A percentile compares a stretch with the other conserved stretches of the same genome.
Conservation (phyloP, 78 protist genomes). For the Dictyostelium brefeldianum region DNA sequence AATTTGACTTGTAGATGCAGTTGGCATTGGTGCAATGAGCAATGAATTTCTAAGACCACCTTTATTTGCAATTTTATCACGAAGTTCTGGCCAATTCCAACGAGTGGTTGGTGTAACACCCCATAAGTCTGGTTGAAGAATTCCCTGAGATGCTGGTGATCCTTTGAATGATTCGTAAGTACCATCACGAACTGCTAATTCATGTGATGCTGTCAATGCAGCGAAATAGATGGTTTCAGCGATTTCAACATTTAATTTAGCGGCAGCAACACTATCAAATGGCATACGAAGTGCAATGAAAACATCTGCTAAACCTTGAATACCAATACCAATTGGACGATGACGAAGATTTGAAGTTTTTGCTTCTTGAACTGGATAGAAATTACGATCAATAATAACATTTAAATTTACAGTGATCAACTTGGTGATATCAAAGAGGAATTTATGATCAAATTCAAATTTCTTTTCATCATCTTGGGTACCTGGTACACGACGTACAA, state of each 20-base stretch:
- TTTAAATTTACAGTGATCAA: slow-evolving; percentile 94
- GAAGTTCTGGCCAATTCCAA: slow-evolving; percentile 90
- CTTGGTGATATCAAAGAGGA: slow-evolving; percentile 87
- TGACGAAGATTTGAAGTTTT: slow-evolving; percentile 93
- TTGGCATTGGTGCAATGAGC: slow-evolving; percentile 99
- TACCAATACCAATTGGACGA: slow-evolving; percentile 98
- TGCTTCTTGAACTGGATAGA: slow-evolving; percentile 98
- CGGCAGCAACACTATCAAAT: slow-evolving; percentile 95
- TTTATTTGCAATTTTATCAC: slow-evolving; percentile 18
- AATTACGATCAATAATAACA: slow-evolving; percentile 96
- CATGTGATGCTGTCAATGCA: slow-evolving; percentile 81
- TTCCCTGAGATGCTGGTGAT: slow-evolving; percentile 94
- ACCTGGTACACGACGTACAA: slow-evolving; percentile 47
- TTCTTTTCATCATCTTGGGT: slow-evolving; percentile 5
- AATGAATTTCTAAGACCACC: slow-evolving; percentile 97
- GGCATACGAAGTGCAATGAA: slow-evolving; percentile 94
- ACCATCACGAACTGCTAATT: slow-evolving; percentile 87
- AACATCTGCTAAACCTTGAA: slow-evolving; percentile 98
- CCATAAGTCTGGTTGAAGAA: slow-evolving; percentile 98
- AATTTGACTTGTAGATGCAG: slow-evolving; percentile 99
- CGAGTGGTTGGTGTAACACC: slow-evolving; percentile 86
- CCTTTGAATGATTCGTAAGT: slow-evolving; percentile 92
- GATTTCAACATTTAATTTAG: slow-evolving; percentile 95
- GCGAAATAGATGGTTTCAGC: slow-evolving; percentile 98
- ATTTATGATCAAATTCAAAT: slow-evolving; percentile 88